Base-by-base conservation (phyloP, 345 rosid genomes). In the Populus davidiana region DNA sequence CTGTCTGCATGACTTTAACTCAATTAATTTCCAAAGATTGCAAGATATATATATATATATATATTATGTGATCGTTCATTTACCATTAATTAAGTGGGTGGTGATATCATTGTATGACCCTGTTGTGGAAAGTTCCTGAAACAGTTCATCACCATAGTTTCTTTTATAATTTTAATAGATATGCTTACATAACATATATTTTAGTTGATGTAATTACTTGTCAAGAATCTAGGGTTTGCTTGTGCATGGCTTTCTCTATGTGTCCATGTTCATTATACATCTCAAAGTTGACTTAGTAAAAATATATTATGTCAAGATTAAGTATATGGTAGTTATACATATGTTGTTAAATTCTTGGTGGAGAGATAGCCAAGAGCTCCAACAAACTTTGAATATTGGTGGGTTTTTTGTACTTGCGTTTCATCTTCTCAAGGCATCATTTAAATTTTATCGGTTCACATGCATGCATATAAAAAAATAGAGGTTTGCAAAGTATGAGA, bases 321-420 rank as follows among this genome's bases (percentile, higher is more conserved):
- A 44, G 25, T 23, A 29, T 49, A 13, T n/a, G 73, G 79, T 79
- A 54, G 83, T 74, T 72, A 83, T 54, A 74, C 17, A 76, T 79
- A 71, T 84, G 83, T 86, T 73, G 88, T 86, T 83, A 79, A 77
- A 63, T 80, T 80, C 2, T 87, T 73, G 91, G 80, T 87, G 87
- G 47, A 41, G 79, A 78, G 83, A 79, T 84, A 83, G 77, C 76
- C 73, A 77, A 31, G 41, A 80, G 54, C 69, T 68, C 79, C 89
- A 88, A 81, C 91, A 86, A 90, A 85, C 89, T 83, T 90, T 88
- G 93, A 88, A 84, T 80, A 75, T 38, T 56, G 8, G n/a, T 23
- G 25, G 50, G 35, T 11, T 13, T 8, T 73, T 73, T 68, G 76
- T 17, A 21, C 29, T 13, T 71, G 31, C 35, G 20, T 33, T 50